Base-by-base conservation (phyloP, 257 asterid genomes). In the Rauvolfia tetraphylla region DNA sequence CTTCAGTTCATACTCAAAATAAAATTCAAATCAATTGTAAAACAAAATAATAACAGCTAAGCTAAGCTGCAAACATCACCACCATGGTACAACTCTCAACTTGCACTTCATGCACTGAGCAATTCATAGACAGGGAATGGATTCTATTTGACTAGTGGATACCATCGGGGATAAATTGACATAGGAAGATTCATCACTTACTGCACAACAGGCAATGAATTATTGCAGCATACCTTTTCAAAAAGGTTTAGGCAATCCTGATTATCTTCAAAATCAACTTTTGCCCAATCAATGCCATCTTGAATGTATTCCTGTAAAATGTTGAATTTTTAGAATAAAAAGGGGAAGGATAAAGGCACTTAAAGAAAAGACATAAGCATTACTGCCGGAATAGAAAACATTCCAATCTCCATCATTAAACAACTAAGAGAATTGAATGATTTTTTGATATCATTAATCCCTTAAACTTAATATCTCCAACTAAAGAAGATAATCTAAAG, bases 211-310 rank as follows among this genome's bases (percentile, higher is more conserved):
- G 44, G 68, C 25, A 36, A 29, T 7, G 71, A 54, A 74, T 41
- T 59, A 41, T 75, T 71, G 78, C 76, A 69, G n/a, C 78, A 67
- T 81, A 92, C 99, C 98, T 95, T 95, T 89, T 92, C 99, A 72
- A 95, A 95, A 72, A 95, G 92, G 87, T 93, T 88, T 77, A 95
- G 93, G 83, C 98, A 95, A 78, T 91, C 97, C 83, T 95, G 97
- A 83, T 95, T 95, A 88, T 95, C 99, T 75, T 95, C 99, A 84
- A 91, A 95, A 81, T 93, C 98, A 85, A 95, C 97, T 86, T 81
- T 95, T 44, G 93, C 88, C 98, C 98, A 95, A 87, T 95, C 99
- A 89, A 95, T 95, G 81, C 99, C 99, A 81, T 95, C 97, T 88
- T 90, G 96, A 78, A 92, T 88, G 77, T 93, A 95, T 85, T 93